phyloP scores from a whole-genome alignment of 1,284 basidiomycete species.

The Chiua sp. region DNA sequence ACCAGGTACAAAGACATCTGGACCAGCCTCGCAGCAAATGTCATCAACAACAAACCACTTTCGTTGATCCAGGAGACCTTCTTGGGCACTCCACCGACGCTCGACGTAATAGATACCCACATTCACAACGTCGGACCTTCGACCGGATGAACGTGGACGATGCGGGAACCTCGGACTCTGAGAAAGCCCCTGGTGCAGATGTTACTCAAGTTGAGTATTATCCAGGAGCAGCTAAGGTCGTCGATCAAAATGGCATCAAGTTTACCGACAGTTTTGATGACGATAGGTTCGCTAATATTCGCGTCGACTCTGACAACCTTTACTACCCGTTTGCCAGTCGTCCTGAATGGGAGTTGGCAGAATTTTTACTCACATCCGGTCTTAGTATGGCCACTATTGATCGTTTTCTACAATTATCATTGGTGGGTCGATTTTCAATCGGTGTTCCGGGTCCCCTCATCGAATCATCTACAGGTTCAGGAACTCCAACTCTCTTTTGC shows the following conservation, averaged over 20 bases:
- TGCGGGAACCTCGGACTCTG: too few species aligned
- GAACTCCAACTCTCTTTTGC: not conserved
- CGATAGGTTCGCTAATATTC: not conserved
- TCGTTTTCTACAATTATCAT: not conserved
- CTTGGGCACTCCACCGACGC: not conserved
- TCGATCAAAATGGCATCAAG: not conserved
- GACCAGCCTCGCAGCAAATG: not conserved
- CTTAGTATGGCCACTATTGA: slow-evolving; percentile 5
- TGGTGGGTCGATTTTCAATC: not conserved
- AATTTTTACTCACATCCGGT: not conserved
- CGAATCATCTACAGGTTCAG: not conserved
- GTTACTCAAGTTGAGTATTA: too few species aligned
- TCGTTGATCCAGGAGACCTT: not conserved
- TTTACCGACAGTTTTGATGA: slow-evolving; percentile 1
- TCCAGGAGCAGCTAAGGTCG: not conserved
- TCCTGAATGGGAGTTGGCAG: slow-evolving; percentile 1
- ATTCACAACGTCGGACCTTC: too few species aligned
- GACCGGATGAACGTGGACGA: too few species aligned
- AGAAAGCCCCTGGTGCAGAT: too few species aligned
- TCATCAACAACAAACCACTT: not conserved
- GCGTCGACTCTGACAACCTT: not conserved
- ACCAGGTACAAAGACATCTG: slow-evolving; percentile 1
- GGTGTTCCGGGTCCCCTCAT: too few species aligned
- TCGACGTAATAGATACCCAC: too few species aligned
- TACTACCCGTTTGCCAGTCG: not conserved